Evolutionary conservation across 371 early-diverging fungal genomes (phyloP).

Genomic region (Mucor circinelloides): DNA sequence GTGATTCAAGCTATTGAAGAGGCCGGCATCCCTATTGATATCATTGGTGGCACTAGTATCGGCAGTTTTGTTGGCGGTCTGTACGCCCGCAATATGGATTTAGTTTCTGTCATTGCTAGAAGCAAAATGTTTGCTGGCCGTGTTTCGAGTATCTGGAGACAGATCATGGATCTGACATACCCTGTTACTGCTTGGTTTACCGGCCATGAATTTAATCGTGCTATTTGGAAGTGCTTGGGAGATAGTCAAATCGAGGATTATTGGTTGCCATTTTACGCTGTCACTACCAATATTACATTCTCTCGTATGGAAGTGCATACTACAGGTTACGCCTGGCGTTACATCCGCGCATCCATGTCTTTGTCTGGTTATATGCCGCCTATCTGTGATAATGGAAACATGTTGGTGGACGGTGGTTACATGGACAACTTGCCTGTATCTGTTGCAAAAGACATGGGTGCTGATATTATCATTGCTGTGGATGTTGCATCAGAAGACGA

Average conservation of each 20-base stretch:
- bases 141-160: constrained; percentile 87
- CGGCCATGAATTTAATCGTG: constrained; percentile 95
- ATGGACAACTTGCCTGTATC: constrained; percentile 98
- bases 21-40: constrained; percentile 98
- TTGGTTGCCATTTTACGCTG: constrained; percentile 97
- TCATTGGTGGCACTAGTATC: constrained; percentile 98
- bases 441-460: constrained; percentile 90
- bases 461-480: constrained; percentile 94
- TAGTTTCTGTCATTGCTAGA: constrained; percentile 84
- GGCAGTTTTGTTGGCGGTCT: constrained; percentile 97
- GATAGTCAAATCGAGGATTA: constrained; percentile 97
- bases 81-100: constrained; percentile 91
- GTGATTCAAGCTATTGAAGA: constrained; percentile 98
- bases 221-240: constrained; percentile 92
- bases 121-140: constrained; percentile 86
- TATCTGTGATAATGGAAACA: constrained; percentile 92
- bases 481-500: constrained; percentile 95
- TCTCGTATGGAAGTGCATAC: constrained; percentile 94
- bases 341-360: constrained; percentile 98
- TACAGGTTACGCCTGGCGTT: constrained; percentile 96
- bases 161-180: constrained; percentile 94
- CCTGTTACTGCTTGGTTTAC: constrained; percentile 93
- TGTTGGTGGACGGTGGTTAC: constrained; percentile 99
- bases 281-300: constrained; percentile 96
- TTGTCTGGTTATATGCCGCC: constrained; percentile 95